Base-by-base conservation (phyloP, 2,329 filamentous ascomycete species). In the Diplodia sapinea region DNA sequence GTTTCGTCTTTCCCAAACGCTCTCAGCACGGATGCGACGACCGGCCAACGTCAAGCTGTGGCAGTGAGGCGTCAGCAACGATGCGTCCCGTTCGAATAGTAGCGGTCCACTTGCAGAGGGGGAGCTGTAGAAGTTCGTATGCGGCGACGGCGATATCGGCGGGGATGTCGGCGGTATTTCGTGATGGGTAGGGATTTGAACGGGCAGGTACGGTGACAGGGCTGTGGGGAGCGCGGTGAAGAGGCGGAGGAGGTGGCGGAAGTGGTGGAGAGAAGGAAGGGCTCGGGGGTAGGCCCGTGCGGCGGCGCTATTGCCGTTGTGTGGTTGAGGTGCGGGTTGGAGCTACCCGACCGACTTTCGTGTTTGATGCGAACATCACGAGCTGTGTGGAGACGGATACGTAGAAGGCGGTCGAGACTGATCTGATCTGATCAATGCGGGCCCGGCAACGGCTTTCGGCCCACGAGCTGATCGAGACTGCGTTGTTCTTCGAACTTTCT, bases 281-380 rank as follows among this genome's bases (percentile, higher is more conserved):
- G 43, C 13, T 5, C 43, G 43, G 4, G 8, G 43, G 43, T 9
- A 47, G 43, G 43, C n/a, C 43, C 43, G 8, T 4, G 43, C 43
- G 43, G 43, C 43, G 43, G 43, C 9, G 43, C 43, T 20, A 20
- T 20, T 47, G 43, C 43, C 43, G 43, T 20, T n/a, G 5, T 72
- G 15, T 84, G 82, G 82, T 81, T 81, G 0, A 69, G 66, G 66
- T 84, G 84, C 69, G 73, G 73, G 31, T 67, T 74, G 11, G 1
- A 71, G 71, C 0, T 69, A 74, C 8, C 79, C 78, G 8, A 52
- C 74, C 74, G 77, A 83, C 36, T 67, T 80, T 79, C 66, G 82
- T 83, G 1, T 84, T 80, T 68, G 80, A 83, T 75, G 82, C 79
- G 5, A 83, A 83, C 71, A 74, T 77, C 8, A 75, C 75, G 7